phyloP scores from a whole-genome alignment of 2,329 filamentous ascomycete genomes.

The Dactylellina drechsleri region DNA sequence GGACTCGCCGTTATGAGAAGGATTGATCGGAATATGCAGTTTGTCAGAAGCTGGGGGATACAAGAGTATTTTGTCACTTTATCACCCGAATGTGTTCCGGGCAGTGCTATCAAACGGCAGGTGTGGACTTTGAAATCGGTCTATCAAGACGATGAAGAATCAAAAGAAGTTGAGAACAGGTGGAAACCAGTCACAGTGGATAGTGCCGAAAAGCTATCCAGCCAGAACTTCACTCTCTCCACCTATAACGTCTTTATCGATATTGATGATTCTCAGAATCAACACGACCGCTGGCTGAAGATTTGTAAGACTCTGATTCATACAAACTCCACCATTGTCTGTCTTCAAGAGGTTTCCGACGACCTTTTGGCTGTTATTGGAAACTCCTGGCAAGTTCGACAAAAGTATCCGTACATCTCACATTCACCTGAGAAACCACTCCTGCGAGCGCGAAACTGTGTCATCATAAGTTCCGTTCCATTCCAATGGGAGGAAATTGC shows the following conservation, averaged over 20 bases:
- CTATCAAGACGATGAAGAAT: constrained; percentile 58
- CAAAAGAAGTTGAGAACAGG: constrained; percentile 56
- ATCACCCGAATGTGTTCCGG: constrained; percentile 26
- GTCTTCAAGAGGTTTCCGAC: constrained; percentile 73
- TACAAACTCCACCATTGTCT: constrained; percentile 61
- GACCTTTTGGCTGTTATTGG: constrained; percentile 71
- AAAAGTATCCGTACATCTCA: constrained; percentile 68
- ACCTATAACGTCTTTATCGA: constrained; percentile 65
- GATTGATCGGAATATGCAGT: constrained; percentile 66
- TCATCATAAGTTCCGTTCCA: constrained; percentile 65
- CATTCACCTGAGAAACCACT: constrained; percentile 70
- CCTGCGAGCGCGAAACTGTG: constrained; percentile 70
- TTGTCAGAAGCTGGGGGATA: constrained; percentile 57
- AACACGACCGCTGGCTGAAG: constrained; percentile 60
- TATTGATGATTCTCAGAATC: constrained; percentile 60
- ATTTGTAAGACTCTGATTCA: constrained; percentile 60
- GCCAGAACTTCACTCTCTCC: constrained; percentile 60
- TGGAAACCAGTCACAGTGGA: constrained; percentile 56
- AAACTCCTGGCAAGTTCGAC: constrained; percentile 63
- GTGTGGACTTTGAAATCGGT: constrained; percentile 21
- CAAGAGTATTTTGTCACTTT: constrained; percentile 30
- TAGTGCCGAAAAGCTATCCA: constrained; percentile 16
- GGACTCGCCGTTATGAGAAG: constrained; percentile 55
- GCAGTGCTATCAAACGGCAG: constrained; percentile 25
- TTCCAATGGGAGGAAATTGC: constrained; percentile 70